A percentile compares a stretch with the other conserved stretches of the same genome.
phyloP scores from a whole-genome alignment of 768 basidiomycete species.

The Lepiota venenata region DNA sequence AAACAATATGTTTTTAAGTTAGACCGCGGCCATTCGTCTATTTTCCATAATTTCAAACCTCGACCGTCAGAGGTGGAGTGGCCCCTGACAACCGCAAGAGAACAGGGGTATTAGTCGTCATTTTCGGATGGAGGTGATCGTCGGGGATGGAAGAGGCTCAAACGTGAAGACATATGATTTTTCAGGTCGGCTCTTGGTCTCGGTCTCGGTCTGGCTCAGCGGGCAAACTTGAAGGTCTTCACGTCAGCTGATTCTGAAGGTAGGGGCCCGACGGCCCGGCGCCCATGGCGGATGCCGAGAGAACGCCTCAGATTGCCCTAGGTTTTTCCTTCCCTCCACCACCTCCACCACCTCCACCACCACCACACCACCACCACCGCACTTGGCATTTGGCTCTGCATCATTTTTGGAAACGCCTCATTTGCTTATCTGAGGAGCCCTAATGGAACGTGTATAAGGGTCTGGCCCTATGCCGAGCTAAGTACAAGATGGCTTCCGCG shows the following conservation, averaged over 20 bases:
- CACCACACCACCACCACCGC: not conserved
- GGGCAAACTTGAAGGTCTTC: not conserved
- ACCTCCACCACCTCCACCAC: no score
- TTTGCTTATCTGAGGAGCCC: not conserved
- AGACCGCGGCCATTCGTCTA: not conserved
- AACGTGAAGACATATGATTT: not conserved
- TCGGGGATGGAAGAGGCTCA: slow-evolving; percentile 5
- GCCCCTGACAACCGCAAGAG: slow-evolving; percentile 44
- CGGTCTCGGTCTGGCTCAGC: not conserved
- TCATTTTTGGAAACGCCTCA: not conserved
- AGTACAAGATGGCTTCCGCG: not conserved
- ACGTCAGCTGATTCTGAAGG: not conserved
- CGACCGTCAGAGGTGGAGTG: slow-evolving; percentile 47
- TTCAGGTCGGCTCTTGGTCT: not conserved
- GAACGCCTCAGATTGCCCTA: not conserved
- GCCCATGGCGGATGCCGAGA: not conserved
- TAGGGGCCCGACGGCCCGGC: not conserved
- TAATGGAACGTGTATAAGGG: not conserved
- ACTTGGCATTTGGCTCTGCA: not conserved
- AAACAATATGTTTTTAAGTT: not conserved
- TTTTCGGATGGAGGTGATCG: slow-evolving; percentile 16
- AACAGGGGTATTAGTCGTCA: slow-evolving; percentile 50
- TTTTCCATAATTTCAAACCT: slow-evolving; percentile 36
- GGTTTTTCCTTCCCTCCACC: not conserved
- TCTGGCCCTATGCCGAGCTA: no score